phyloP scores from a whole-genome alignment of 2,329 filamentous ascomycete species.

The Pseudocercospora macadamiae region DNA sequence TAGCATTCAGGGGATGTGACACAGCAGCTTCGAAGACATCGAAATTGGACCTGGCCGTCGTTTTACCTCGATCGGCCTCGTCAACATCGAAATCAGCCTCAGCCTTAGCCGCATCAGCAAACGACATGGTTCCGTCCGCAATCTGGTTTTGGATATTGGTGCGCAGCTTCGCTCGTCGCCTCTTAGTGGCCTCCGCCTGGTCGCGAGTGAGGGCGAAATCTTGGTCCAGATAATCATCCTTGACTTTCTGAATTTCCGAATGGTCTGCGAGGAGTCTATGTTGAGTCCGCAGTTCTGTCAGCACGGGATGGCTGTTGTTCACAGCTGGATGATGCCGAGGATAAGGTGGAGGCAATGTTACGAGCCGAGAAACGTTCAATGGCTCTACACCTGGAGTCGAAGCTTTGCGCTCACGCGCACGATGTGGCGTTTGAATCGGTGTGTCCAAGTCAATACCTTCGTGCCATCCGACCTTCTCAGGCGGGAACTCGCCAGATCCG shows the following conservation, averaged over 20 bases:
- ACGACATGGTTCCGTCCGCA: slow-evolving; percentile 74
- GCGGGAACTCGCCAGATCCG: slow-evolving; percentile 63
- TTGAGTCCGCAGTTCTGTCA: slow-evolving; percentile 73
- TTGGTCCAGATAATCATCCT: slow-evolving; percentile 36
- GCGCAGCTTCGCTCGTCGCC: slow-evolving; percentile 35
- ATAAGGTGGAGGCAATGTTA: slow-evolving; percentile 91
- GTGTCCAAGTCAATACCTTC: slow-evolving; percentile 45
- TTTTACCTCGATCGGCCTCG: slow-evolving; percentile 72
- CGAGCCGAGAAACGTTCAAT: slow-evolving; percentile 85
- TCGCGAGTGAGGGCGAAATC: slow-evolving; percentile 51
- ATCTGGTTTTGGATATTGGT: slow-evolving; percentile 76
- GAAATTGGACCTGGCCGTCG: slow-evolving; percentile 77
- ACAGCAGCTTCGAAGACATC: slow-evolving; percentile 82
- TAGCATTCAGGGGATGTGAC: slow-evolving; percentile 78
- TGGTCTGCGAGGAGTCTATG: slow-evolving; percentile 77
- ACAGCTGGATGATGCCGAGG: slow-evolving; percentile 93
- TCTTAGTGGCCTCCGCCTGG: slow-evolving; percentile 33
- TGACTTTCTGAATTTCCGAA: slow-evolving; percentile 64
- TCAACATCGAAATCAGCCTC: slow-evolving; percentile 73
- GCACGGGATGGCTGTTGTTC: slow-evolving; percentile 90
- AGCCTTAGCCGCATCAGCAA: slow-evolving; percentile 75
- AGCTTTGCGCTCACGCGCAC: slow-evolving; percentile 21
- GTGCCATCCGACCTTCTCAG: slow-evolving; percentile 65
- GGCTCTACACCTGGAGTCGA: slow-evolving; percentile 31
- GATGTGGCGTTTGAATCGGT: slow-evolving; percentile 37